Evolutionary conservation across 1,284 basidiomycete species (phyloP).

Genomic region (Prillingera fragicola): DNA sequence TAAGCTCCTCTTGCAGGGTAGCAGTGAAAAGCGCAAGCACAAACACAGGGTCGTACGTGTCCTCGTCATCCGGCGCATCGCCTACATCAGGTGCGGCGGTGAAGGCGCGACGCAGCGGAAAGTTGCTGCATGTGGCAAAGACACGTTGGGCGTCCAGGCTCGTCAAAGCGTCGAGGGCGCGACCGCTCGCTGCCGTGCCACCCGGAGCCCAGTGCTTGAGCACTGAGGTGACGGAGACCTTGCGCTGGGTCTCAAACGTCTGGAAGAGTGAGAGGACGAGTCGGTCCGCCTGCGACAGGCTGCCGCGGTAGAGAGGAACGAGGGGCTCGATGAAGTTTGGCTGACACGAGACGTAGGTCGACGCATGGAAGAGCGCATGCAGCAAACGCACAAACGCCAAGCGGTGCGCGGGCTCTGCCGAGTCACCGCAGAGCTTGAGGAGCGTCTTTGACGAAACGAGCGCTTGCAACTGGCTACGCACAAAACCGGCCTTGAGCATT

Average conservation of each 20-base stretch:
- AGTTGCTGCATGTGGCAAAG: conserved; percentile 66
- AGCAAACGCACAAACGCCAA: conserved; percentile 56
- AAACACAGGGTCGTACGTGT: conserved; percentile 76
- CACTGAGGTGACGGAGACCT: conserved; percentile 59
- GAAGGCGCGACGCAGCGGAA: conserved; percentile 51
- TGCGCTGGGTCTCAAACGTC: conserved; percentile 69
- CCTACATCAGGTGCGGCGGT: neutral
- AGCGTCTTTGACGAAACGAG: conserved; percentile 51
- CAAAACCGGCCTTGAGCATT: conserved; percentile 54
- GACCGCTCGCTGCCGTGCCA: conserved; percentile 50
- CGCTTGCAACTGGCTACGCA: conserved; percentile 37
- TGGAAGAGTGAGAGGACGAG: conserved; percentile 67
- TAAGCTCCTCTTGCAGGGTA: conserved; percentile 58
- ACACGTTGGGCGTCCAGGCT: conserved; percentile 64
- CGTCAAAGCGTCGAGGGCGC: conserved; percentile 60
- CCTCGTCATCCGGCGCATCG: conserved; percentile 32
- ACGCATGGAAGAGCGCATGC: conserved; percentile 62
- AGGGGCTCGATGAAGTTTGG: conserved; percentile 72
- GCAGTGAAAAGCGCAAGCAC: conserved; percentile 63
- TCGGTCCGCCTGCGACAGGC: conserved; percentile 59
- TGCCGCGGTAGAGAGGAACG: conserved; percentile 66
- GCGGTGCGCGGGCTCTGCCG: conserved; percentile 58
- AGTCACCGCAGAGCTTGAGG: conserved; percentile 50
- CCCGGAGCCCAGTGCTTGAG: conserved; percentile 58
- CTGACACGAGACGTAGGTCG: conserved; percentile 75